Base-by-base conservation (phyloP, 2,329 filamentous ascomycete genomes). In the Epichloe bromicola region DNA sequence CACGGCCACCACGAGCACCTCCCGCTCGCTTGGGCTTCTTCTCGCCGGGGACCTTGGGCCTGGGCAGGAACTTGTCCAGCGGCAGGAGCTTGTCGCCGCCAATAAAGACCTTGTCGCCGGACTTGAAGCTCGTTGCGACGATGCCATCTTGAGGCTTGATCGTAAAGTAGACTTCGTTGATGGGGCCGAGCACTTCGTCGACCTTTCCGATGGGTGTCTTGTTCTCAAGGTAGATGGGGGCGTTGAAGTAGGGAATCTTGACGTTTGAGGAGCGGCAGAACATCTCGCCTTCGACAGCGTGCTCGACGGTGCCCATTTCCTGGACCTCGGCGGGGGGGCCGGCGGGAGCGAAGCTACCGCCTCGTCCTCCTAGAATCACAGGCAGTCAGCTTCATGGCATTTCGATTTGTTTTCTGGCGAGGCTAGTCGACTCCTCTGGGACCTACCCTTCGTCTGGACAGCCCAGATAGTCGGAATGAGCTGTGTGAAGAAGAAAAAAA, bases 241-340 rank as follows among this genome's bases (percentile, higher is more conserved):
- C 93, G 76, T 96, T 97, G 84, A 98, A 98, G 75, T 95, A 95
- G 55, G 93, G 93, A 57, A 98, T 85, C 74, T 97, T 97, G 62
- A 85, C 75, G 76, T 96, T 97, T 71, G 86, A 85, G 60, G 87
- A 94, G 71, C 89, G 84, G 85, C 91, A 96, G 61, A 98, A 85
- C 79, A 98, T 93, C 72, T 98, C 93, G 68, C 91, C 91, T 72
- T 98, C 93, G 73, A 87, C 91, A 53, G 89, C 83, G 74, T 98
- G 93, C 67, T 96, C 72, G 71, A 97, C 95, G 58, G 80, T 81
- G 69, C 93, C 93, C 85, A 98, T 88, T 74, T 96, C 93, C 33
- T 49, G 50, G 20, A 58, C 56, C 41, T 58, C 51, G 17, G 55
- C 56, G 1, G 56, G 56, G 56, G 56, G 56, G 1, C 55, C 55